Percentiles rank a stretch among this genome's conserved stretches.
Conservation (phyloP, 768 basidiomycete species). For the Tremella mesenterica region DNA sequence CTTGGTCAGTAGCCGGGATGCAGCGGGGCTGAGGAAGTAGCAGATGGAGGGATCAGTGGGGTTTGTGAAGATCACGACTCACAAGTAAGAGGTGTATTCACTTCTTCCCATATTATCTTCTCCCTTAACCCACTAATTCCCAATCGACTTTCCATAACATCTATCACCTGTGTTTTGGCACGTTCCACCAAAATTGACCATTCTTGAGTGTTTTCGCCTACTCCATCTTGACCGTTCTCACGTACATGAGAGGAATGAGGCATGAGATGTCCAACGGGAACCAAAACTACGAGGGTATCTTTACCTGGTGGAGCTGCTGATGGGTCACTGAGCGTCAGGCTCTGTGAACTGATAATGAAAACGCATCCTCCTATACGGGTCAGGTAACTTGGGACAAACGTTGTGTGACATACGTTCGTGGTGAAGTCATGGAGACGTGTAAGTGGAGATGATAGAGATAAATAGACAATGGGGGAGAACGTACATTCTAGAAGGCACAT, state of each 20-base stretch:
- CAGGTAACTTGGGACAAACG: no score
- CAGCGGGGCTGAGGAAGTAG: background rate
- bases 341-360: background rate
- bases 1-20: no score
- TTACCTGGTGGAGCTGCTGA: conserved; percentile 47
- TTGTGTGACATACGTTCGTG: no score
- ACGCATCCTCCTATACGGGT: no score
- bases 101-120: conserved; percentile 45
- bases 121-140: conserved; percentile 36
- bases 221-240: conserved; percentile 9
- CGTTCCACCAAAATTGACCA: conserved; percentile 40
- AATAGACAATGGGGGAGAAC: conserved; percentile 4
- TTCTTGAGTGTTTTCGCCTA: conserved; percentile 29
- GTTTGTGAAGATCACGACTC: conserved; percentile 6
- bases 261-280: conserved; percentile 46
- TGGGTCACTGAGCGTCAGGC: conserved; percentile 35
- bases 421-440: no score
- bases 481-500: conserved; percentile 45
- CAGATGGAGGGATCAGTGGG: background rate
- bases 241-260: conserved; percentile 13
- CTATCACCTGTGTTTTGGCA: conserved; percentile 40
- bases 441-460: background rate
- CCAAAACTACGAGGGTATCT: conserved; percentile 45
- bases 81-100: conserved; percentile 47
- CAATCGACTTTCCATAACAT: conserved; percentile 36